Base-by-base conservation (phyloP, 495 filamentous ascomycete species). In the Chaetomium tenue region DNA sequence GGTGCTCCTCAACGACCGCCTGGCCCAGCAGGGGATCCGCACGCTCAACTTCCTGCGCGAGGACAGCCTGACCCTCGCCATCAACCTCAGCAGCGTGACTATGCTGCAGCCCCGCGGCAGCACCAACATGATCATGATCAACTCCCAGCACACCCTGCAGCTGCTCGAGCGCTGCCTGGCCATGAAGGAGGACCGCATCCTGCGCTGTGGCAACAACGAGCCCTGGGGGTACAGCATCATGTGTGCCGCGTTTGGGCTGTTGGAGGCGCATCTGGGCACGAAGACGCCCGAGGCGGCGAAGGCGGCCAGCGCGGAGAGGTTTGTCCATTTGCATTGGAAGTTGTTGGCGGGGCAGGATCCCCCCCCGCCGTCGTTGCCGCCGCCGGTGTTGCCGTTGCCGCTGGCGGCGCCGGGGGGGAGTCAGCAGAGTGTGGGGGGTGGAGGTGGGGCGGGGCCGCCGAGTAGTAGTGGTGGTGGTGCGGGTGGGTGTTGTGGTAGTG, bases 31-130 rank as follows among this genome's bases (percentile, higher is more conserved):
- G 40, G 76, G 77, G n/a, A 70, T 75, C 39, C 72, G 77, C 25
- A 77, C 75, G 18, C 72, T 79, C 33, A 75, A 75, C 54, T 75
- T 76, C 44, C 60, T 79, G 18, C 73, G 78, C 52, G 75, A 77
- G 58, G 78, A 81, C 59, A 64, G 69, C 13, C 61, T 81, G 22
- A 74, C 78, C 0, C 68, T 78, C 25, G 73, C 77, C 47, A 77
- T 81, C 66, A 79, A 76, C 60, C 73, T 81, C 39, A 78, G 75
- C 72, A 78, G 76, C 60, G 75, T 83, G 54, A 77, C 79, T 16
- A 74, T 83, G 67, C 78, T 81, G 23, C 80, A 83, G 63, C 79
- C 79, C n/a, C 71, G 74, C 68, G 75, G 69, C 7, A 74, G 72
- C 16, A 77, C 73, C 42, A 79, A 75, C 70, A 75, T 78, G 68